Conservation (phyloP, 75 land plant species). For the Sequoiadendron giganteum region DNA sequence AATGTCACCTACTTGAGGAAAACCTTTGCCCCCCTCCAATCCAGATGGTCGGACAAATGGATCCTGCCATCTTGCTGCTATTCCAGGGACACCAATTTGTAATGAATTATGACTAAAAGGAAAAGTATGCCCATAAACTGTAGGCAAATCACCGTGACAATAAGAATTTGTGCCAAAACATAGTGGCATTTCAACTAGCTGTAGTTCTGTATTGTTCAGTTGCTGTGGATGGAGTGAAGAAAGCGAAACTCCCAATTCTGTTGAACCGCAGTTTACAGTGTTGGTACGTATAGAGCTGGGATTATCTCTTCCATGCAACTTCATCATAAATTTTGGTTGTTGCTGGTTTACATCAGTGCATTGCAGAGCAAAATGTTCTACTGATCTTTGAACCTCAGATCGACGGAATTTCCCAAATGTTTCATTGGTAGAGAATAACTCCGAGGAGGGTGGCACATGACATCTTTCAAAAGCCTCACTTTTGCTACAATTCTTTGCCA, state of each 20-base stretch:
- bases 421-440: background rate
- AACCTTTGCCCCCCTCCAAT: background rate
- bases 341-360: conserved; percentile 7
- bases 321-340: background rate
- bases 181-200: conserved; percentile 8
- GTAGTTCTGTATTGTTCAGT: background rate
- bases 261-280: conserved; percentile 9
- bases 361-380: conserved; percentile 1
- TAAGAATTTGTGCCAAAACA: conserved; percentile 1
- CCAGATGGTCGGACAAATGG: conserved; percentile 1
- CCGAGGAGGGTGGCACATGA: background rate
- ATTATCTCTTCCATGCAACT: background rate
- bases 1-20: background rate
- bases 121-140: background rate
- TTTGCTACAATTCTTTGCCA: conserved; percentile 2
- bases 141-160: background rate
- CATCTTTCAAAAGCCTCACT: background rate
- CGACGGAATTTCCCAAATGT: background rate
- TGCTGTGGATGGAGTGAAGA: conserved; percentile 5
- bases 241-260: conserved; percentile 7
- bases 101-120: conserved; percentile 9
- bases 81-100: conserved; percentile 7
- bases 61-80: conserved; percentile 2
- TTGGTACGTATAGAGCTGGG: background rate
- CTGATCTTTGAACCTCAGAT: conserved; percentile 4